Percentiles rank a stretch among this genome's conserved stretches.
phyloP scores from a whole-genome alignment of 2,329 filamentous ascomycete genomes.

The Stylonectria norvegica region DNA sequence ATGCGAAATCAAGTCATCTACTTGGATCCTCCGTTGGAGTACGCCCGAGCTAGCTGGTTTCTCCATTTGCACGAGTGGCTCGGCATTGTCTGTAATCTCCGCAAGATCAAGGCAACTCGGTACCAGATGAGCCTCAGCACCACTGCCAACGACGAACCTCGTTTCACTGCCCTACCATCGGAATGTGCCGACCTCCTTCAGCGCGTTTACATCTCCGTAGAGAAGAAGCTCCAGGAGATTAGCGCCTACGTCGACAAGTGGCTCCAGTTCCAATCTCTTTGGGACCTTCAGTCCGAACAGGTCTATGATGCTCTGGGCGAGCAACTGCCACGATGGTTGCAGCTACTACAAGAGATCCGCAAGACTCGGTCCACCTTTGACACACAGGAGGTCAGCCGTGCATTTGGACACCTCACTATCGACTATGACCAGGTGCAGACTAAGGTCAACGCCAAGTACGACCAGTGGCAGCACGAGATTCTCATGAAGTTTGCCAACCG shows the following conservation, averaged over 20 bases:
- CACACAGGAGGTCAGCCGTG: slow-evolving; percentile 87
- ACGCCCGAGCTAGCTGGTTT: slow-evolving; percentile 90
- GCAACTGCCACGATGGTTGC: slow-evolving; percentile 87
- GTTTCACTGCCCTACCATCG: slow-evolving; percentile 81
- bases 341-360: slow-evolving; percentile 93
- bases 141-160: slow-evolving; percentile 58
- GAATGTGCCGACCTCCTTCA: slow-evolving; percentile 77
- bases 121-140: slow-evolving; percentile 86
- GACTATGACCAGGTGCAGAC: slow-evolving; percentile 99
- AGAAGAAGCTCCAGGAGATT: slow-evolving; percentile 77
- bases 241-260: slow-evolving; percentile 91
- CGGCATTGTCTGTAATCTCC: slow-evolving; percentile 84
- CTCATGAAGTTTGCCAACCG: slow-evolving; percentile 87
- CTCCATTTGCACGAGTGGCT: slow-evolving; percentile 91
- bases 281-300: slow-evolving; percentile 94
- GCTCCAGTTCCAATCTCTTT: slow-evolving; percentile 97
- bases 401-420: slow-evolving; percentile 90
- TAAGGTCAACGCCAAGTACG: slow-evolving; percentile 98
- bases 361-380: slow-evolving; percentile 96
- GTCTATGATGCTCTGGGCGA: slow-evolving; percentile 91
- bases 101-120: slow-evolving; percentile 89
- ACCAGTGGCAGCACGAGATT: slow-evolving; percentile 99
- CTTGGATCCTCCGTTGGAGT: slow-evolving; percentile 88
- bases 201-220: slow-evolving; percentile 77
- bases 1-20: slow-evolving; percentile 99